Evolutionary conservation across 2,329 filamentous ascomycete genomes (phyloP).

Genomic region (Exophiala phaeomuriformis): DNA sequence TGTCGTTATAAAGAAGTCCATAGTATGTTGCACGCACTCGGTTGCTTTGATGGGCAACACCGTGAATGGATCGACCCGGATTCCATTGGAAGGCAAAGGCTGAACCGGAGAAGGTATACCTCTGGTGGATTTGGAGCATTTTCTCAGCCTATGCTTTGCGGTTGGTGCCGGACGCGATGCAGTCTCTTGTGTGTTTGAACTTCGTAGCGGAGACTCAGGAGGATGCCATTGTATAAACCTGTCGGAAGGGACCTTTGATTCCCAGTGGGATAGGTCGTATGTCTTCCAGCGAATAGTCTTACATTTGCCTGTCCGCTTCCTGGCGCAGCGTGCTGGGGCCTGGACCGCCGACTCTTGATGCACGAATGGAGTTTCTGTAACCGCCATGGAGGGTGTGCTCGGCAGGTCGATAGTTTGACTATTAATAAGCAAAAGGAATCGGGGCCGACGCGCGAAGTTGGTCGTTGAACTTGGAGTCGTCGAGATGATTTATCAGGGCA

Average conservation of each 20-base stretch:
- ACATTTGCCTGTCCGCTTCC: constrained; percentile 2
- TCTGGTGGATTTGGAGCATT: not conserved
- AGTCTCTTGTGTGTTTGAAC: not conserved
- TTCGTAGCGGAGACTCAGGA: not conserved
- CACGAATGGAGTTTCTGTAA: not conserved
- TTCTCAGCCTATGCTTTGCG: not conserved
- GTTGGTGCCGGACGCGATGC: not conserved
- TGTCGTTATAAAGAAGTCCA: constrained; percentile 22
- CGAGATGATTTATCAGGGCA: no score
- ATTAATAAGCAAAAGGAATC: no score
- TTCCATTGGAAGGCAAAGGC: constrained; percentile 19
- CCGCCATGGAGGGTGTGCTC: not conserved
- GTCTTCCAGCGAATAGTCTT: constrained; percentile 19
- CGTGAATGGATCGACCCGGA: constrained; percentile 19
- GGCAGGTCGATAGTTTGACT: no score
- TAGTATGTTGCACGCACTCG: constrained; percentile 12
- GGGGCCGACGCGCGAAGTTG: no score
- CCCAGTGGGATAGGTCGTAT: constrained; percentile 13
- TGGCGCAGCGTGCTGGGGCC: not conserved
- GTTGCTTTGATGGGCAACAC: constrained; percentile 20
- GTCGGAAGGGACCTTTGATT: not conserved
- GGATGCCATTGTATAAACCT: constrained; percentile 18
- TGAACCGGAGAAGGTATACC: constrained; percentile 11
- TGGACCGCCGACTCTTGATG: not conserved
- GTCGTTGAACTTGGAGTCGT: no score